Evolutionary conservation across 2,329 filamentous ascomycete genomes (phyloP), one percentile per base, ranked within the genome.

Genomic region (Aureobasidium uvarum): DNA sequence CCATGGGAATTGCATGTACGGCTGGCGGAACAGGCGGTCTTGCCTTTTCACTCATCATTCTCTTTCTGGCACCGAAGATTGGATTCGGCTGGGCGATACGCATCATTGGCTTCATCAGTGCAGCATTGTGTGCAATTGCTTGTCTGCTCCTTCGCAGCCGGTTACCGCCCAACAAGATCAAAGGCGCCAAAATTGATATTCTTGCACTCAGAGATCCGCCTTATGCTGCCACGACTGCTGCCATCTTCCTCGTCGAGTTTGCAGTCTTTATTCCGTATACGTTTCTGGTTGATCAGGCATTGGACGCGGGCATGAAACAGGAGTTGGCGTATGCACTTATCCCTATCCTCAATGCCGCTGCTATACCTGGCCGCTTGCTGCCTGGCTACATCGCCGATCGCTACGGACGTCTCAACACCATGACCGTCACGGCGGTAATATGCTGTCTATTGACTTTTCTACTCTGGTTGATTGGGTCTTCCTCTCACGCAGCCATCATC

Each of bases 1-100:
- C 92, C 1, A 95, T 89, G 0, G 93, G 93, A 7, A 80, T 96
- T 51, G 91, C 91, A 5, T 86, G 88, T 2, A 89, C 89, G 0
- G 92, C 91, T 38, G 79, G 78, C 1, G 77, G 76, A 0, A 65
- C 80, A 1, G 80, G 79, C 7, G 80, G 80, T 48, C 73, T 81
- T 43, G 77, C 80, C 56, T 80, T 81, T 68, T 79, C 79, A 0
- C 67, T 81, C 38, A 77, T 78, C 66, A 70, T 81, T 23, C 77
- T 80, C 56, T 70, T 70, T 10, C 71, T 81, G 2, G 71, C 81
- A 14, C 76, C 77, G 0, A 69, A 69, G 4, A 73, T 81, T 14
- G 79, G 79, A 11, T 81, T 79, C 62, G 77, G 72, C 5, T 81
- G 79, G 79, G 75, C 79, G 2, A 80, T 78, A 1, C 73, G 79